Base-by-base conservation (phyloP, 108 stramenopile genomes). In the Nitzschia putrida region DNA sequence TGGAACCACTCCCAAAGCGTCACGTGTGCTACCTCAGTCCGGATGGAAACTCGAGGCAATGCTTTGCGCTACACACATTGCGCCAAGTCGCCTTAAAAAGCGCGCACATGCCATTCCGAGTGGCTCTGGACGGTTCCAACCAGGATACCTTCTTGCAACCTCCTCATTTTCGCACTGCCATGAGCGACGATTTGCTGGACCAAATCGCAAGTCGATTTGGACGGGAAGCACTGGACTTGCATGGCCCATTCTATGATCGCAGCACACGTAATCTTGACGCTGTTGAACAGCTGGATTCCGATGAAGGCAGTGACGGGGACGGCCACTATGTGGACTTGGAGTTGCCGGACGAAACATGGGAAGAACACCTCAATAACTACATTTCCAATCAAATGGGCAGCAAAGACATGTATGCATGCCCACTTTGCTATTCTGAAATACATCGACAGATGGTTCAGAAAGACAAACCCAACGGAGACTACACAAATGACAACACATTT, bases 151-250 rank as follows among this genome's bases (percentile, higher is more conserved):
- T 90, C 60, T 57, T 88, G 37, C 92, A 93, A 59, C 92, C 92
- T 9, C 92, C 92, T 38, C 88, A 90, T 73, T 93, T 93, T 67
- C 84, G 89, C 16, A 73, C 88, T 0, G 74, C 74, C 37, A 89
- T 90, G 84, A 86, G 84, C 43, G 89, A 87, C 59, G 88, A 90
- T 45, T 51, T 93, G 54, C 22, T 87, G 18, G 92, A 93, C 75
- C 92, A 90, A 63, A 93, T 93, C 40, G 85, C 86, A 21, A 87
- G 81, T 21, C 76, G 82, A 20, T 93, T 93, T 73, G 89, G 92
- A 18, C 68, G 88, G 25, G 68, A 64, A 7, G 88, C 92, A 25
- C 66, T 89, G 20, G 69, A 87, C 2, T 63, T 90, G 53, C 64
- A 86, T 20, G 83, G 87, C 47, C 20, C 58, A 16, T 81, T 82